These are phyloP conservation scores for Simplicillium sp. DNA, from an alignment of 2,329 filamentous ascomycete species.

Conservation along the genomic window DNA sequence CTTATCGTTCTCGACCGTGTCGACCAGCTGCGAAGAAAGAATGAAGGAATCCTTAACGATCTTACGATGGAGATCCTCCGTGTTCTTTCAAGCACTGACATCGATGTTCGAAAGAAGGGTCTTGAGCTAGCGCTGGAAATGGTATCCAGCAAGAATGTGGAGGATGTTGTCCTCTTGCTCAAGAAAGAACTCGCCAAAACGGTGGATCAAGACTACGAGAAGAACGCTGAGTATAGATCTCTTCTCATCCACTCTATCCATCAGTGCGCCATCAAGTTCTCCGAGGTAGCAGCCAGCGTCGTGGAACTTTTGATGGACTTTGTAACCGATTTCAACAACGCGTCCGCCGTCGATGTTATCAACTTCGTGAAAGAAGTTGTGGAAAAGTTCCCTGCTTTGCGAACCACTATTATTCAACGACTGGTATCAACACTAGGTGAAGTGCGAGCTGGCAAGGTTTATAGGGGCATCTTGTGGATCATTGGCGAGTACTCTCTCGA, in stretches of 20 bases:
- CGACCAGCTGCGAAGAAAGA: conserved; percentile 75
- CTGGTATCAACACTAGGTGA: conserved; percentile 86
- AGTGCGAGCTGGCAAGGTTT: conserved; percentile 93
- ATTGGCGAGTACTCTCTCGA: conserved; percentile 95
- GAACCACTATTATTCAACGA: conserved; percentile 77
- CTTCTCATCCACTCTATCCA: conserved; percentile 95
- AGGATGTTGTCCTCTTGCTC: conserved; percentile 88
- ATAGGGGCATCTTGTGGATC: conserved; percentile 94
- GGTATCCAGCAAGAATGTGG: conserved; percentile 98
- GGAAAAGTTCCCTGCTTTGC: conserved; percentile 89
- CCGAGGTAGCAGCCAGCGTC: conserved; percentile 92
- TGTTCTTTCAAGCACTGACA: conserved; percentile 88
- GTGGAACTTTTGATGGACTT: conserved; percentile 98
- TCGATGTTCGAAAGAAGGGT: conserved; percentile 90
- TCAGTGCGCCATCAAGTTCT: conserved; percentile 98
- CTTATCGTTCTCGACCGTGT: conserved; percentile 95
- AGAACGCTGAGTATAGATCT: conserved; percentile 91
- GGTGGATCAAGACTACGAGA: conserved; percentile 97
- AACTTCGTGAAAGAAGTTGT: conserved; percentile 98
- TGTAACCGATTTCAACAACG: conserved; percentile 96
- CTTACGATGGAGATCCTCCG: conserved; percentile 94
- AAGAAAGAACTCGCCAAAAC: conserved; percentile 98
- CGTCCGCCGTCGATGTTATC: conserved; percentile 93
- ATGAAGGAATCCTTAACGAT: conserved; percentile 86
- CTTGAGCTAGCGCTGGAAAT: conserved; percentile 87